These are phyloP conservation scores for Silene conica DNA, from an alignment of 148 eudicot species.

Conservation along the genomic window DNA sequence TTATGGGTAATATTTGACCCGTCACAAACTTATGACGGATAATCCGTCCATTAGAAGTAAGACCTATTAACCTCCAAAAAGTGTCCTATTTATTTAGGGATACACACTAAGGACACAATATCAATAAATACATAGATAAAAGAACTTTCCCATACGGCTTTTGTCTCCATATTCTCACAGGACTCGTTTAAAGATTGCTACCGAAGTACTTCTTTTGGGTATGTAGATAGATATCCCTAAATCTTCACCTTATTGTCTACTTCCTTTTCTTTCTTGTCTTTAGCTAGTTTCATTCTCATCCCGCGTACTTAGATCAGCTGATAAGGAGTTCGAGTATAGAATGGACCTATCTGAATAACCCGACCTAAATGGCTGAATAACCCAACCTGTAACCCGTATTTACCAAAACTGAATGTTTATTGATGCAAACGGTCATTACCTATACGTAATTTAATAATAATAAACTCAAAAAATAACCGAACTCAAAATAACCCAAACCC, in stretches of 20 bases:
- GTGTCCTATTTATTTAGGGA: not conserved
- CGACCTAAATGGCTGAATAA: too few relatives aligned
- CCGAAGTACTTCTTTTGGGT: not conserved
- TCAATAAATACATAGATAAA: slow-evolving; percentile 27
- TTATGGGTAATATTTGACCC: too few relatives aligned
- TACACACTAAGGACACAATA: not conserved
- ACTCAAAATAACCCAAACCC: too few relatives aligned
- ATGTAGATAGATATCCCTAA: slow-evolving; percentile 21
- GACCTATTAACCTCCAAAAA: too few relatives aligned
- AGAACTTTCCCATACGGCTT: slow-evolving; percentile 14
- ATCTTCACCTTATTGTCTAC: slow-evolving; percentile 16
- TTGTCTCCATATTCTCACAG: slow-evolving; percentile 5
- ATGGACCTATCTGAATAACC: too few relatives aligned
- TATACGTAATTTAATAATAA: too few relatives aligned
- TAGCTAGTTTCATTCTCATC: not conserved
- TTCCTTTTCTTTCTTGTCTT: slow-evolving; percentile 5
- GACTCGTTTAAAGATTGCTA: slow-evolving; percentile 17
- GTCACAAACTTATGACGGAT: too few relatives aligned
- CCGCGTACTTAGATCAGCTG: not conserved
- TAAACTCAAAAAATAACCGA: too few relatives aligned
- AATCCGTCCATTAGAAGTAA: too few relatives aligned
- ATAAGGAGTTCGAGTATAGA: not conserved
- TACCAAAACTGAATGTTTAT: too few relatives aligned
- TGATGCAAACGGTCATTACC: too few relatives aligned
- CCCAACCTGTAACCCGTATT: too few relatives aligned